Evolutionary conservation across 805 yeast genomes (phyloP).

Genomic region (Komagataella pseudopastoris): DNA sequence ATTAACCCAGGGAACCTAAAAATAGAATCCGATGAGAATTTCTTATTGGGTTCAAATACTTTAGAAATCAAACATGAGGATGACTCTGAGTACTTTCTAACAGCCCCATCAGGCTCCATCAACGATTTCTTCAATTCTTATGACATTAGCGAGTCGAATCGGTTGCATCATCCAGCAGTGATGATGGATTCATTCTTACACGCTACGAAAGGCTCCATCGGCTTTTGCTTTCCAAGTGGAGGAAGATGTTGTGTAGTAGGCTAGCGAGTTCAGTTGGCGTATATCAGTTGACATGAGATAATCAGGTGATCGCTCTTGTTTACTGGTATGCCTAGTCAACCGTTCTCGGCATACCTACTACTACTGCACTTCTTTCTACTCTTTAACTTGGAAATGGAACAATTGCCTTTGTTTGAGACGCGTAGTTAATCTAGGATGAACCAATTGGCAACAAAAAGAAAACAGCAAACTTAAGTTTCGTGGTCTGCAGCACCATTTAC

Average conservation of each 20-base stretch:
- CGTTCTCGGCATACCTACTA: not conserved
- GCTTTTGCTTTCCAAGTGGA: not conserved
- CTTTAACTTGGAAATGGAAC: not conserved
- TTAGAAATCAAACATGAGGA: constrained; percentile 1
- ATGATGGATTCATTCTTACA: not conserved
- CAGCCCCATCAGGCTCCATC: not conserved
- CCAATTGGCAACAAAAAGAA: not conserved
- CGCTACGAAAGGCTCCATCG: not conserved
- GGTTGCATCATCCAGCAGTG: constrained; percentile 6
- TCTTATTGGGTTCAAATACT: not conserved
- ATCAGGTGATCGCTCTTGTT: not conserved
- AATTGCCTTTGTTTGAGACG: not conserved
- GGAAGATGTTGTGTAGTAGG: not conserved
- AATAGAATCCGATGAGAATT: constrained; percentile 1
- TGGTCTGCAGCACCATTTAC: constrained; percentile 5
- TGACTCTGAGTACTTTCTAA: not conserved
- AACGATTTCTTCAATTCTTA: not conserved
- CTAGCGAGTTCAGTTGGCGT: not conserved
- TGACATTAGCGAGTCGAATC: not conserved
- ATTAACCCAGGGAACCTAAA: not conserved
- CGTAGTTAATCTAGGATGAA: not conserved
- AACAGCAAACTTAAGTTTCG: not conserved
- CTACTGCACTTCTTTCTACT: not conserved
- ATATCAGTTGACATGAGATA: not conserved
- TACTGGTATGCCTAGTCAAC: not conserved